These are phyloP conservation scores for Lichtheimia ornata DNA, from an alignment of 371 early-diverging fungal genomes.

Conservation along the genomic window DNA sequence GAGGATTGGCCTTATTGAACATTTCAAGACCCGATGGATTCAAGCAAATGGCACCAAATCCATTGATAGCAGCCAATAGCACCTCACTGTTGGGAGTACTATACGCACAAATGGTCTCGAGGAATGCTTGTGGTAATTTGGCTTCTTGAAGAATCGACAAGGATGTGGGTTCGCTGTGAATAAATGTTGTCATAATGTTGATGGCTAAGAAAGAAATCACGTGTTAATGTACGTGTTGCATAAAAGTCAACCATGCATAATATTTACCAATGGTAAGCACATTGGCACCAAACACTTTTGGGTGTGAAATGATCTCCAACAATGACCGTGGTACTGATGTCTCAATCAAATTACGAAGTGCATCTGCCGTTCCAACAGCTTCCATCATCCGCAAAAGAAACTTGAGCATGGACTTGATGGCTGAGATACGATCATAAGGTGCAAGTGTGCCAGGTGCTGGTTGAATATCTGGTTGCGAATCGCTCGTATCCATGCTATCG, in stretches of 20 bases:
- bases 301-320: constrained; percentile 68
- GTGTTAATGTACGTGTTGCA: neutral
- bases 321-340: constrained; percentile 82
- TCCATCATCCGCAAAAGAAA: constrained; percentile 93
- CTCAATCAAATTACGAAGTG: constrained; percentile 92
- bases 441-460: constrained; percentile 18
- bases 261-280: constrained; percentile 69
- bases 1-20: constrained; percentile 70
- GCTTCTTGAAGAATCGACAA: constrained; percentile 91
- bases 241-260: constrained; percentile 6
- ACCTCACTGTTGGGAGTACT: constrained; percentile 76
- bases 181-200: constrained; percentile 92
- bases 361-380: constrained; percentile 84
- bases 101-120: constrained; percentile 64
- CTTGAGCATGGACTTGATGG: constrained; percentile 89
- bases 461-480: constrained; percentile 6
- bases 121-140: constrained; percentile 81
- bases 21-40: constrained; percentile 85
- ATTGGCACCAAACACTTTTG: constrained; percentile 74
- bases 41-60: constrained; percentile 95
- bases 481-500: constrained; percentile 38
- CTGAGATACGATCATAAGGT: constrained; percentile 59
- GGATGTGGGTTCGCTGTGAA: constrained; percentile 96
- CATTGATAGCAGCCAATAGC: constrained; percentile 84
- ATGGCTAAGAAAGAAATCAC: constrained; percentile 54